A percentile compares a stretch with the other conserved stretches of the same genome.
Conservation (phyloP, 495 filamentous ascomycete genomes). For the Astrothelium subdiscretum region DNA sequence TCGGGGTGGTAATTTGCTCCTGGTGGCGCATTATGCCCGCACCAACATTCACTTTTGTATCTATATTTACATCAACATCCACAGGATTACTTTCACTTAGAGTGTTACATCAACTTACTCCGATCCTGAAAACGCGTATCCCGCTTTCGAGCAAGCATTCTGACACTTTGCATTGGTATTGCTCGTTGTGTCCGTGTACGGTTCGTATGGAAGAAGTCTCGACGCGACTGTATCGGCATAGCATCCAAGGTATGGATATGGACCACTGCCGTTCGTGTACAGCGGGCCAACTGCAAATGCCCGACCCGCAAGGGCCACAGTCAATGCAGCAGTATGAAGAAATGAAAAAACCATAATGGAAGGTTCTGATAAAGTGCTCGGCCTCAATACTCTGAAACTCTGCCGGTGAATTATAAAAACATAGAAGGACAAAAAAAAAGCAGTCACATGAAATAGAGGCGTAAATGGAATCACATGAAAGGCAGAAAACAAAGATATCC, state of each 20-base stretch:
- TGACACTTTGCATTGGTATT: slow-evolving; percentile 11
- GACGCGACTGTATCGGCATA: slow-evolving; percentile 14
- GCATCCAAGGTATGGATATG: slow-evolving; percentile 24
- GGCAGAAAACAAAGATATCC: not conserved
- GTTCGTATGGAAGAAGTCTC: not conserved
- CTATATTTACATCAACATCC: too few species aligned
- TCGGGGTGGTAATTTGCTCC: slow-evolving; percentile 18
- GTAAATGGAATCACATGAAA: not conserved
- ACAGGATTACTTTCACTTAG: too few species aligned
- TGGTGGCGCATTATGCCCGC: slow-evolving; percentile 26
- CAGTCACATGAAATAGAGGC: not conserved
- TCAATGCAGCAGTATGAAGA: not conserved
- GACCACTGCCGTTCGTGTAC: slow-evolving; percentile 18
- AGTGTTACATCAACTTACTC: too few species aligned
- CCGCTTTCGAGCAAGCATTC: slow-evolving; percentile 14
- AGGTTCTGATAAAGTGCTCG: too few species aligned
- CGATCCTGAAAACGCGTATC: slow-evolving; percentile 37
- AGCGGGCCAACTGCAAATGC: not conserved
- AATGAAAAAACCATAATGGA: not conserved
- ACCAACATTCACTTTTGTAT: slow-evolving; percentile 38
- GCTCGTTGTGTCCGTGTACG: slow-evolving; percentile 3
- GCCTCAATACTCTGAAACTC: too few species aligned
- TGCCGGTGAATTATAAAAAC: too few species aligned
- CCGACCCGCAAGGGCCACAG: not conserved
- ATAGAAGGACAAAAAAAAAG: not conserved